Base-by-base conservation (phyloP, 139 green algal species). In the Coelastrella sp. region DNA sequence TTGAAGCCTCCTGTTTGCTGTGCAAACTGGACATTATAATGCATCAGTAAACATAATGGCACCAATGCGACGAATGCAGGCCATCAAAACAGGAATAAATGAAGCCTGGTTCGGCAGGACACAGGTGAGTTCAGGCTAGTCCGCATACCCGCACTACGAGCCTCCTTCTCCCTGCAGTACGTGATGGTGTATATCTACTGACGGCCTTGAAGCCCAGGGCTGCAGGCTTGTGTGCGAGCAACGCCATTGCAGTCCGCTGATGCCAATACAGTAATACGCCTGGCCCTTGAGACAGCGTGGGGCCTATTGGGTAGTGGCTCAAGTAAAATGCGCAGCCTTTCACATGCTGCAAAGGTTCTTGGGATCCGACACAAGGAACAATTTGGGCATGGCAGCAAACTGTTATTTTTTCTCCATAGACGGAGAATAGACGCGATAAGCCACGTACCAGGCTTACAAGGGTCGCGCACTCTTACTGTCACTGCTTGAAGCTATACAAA, bases 141-240 rank as follows among this genome's bases (percentile, higher is more conserved):
- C 12, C 10, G 70, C 70, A 35, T 17, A 80, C 24, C 74, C 25
- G 74, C 74, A 80, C 81, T 15, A 86, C 81, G n/a, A 86, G 59
- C 7, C 25, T 73, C 56, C 81, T 74, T 24, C 27, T 74, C 7
- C 6, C 60, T 58, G 59, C 81, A 7, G 75, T 19, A 7, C 59
- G 81, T 19, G n/a, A 20, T 11, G 20, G 7, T 56, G 66, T 49
- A 20, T 25, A 61, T n/a, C 56, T 84, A 56, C 17, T 27, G 60
- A 85, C 17, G 63, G 22, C 22, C 59, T 59, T 86, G 60, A 59
- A 73, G 14, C 22, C 25, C 17, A 25, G 20, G 12, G n/a, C 35
- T 75, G 59, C n/a, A 22, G 59, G 58, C 15, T 74, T 73, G 58
- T n/a, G 81, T 3, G 20, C 24, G 81, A 75, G 25, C n/a, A 74